These are phyloP conservation scores for Hansenula anomala DNA, from an alignment of 1,139 yeast genomes.

Conservation along the genomic window DNA sequence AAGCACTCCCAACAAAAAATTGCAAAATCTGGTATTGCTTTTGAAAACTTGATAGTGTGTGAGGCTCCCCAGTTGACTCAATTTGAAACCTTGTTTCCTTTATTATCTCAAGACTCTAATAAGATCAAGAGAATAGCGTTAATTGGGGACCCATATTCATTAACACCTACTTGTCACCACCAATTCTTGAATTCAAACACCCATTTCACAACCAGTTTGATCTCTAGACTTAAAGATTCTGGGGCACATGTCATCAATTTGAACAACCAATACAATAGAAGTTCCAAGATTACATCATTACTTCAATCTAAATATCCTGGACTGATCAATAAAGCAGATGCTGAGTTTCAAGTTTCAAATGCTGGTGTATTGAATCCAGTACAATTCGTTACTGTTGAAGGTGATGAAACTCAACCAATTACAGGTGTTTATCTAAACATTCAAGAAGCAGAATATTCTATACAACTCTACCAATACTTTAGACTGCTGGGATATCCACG, in stretches of 20 bases:
- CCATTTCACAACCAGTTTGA: not conserved
- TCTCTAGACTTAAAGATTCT: not conserved
- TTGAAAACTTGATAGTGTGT: conserved; percentile 27
- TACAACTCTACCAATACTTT: conserved; percentile 44
- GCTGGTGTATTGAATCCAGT: conserved; percentile 34
- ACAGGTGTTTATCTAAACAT: conserved; percentile 32
- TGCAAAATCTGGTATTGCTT: conserved; percentile 11
- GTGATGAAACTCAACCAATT: conserved; percentile 28
- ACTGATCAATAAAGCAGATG: not conserved
- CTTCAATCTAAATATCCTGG: not conserved
- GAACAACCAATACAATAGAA: not conserved
- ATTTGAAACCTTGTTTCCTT: conserved; percentile 27
- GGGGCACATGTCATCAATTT: not conserved
- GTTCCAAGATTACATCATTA: not conserved
- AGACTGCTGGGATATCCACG: conserved; percentile 40
- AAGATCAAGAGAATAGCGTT: no score
- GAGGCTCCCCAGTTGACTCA: conserved; percentile 32
- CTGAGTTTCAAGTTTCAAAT: not conserved
- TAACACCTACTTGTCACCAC: no score
- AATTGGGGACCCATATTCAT: no score
- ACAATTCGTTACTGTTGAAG: conserved; percentile 33
- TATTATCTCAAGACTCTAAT: conserved; percentile 11
- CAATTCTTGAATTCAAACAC: conserved; percentile 5
- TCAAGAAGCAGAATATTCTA: conserved; percentile 52
- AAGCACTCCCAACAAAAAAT: not conserved